phyloP scores from a whole-genome alignment of 2,329 filamentous ascomycete species.

The Cryphonectria japonica region DNA sequence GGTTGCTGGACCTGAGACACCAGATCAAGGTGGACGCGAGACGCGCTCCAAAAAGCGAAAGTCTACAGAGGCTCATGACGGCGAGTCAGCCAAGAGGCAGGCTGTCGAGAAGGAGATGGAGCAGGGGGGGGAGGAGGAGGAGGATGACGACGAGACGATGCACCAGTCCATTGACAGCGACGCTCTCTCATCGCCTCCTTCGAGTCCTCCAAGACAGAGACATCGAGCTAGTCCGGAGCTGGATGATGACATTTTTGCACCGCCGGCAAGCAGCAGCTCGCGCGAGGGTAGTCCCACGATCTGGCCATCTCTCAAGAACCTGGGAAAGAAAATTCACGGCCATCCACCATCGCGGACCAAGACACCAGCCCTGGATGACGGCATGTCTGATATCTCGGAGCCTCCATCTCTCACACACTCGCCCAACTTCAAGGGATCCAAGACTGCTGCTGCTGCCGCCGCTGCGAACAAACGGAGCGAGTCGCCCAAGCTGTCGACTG shows the following conservation, averaged over 20 bases:
- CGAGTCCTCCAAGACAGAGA: constrained; percentile 38
- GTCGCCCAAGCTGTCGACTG: constrained; percentile 54
- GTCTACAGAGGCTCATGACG: constrained; percentile 51
- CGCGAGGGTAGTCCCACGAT: constrained; percentile 46
- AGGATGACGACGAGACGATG: constrained; percentile 28
- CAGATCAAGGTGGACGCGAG: constrained; percentile 5
- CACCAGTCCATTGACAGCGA: constrained; percentile 35
- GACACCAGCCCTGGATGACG: constrained; percentile 45
- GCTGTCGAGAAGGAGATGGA: constrained; percentile 29
- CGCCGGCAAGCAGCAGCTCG: constrained; percentile 55
- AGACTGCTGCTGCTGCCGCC: constrained; percentile 5
- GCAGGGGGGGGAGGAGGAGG: constrained; percentile 29
- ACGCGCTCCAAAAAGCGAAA: constrained; percentile 59
- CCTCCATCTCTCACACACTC: constrained; percentile 70
- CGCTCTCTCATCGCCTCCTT: constrained; percentile 39
- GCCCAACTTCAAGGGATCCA: constrained; percentile 53
- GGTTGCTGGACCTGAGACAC: not conserved
- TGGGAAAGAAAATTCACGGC: constrained; percentile 50
- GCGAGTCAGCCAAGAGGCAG: constrained; percentile 38
- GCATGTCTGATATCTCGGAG: constrained; percentile 61
- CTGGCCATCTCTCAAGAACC: constrained; percentile 57
- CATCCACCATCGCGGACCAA: constrained; percentile 36
- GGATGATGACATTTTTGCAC: constrained; percentile 55
- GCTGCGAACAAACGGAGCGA: constrained; percentile 38
- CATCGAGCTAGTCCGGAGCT: constrained; percentile 47